A percentile compares a stretch with the other conserved stretches of the same genome.
Evolutionary conservation across 2,329 filamentous ascomycete genomes (phyloP).

Genomic region (Rutstroemia sp.): DNA sequence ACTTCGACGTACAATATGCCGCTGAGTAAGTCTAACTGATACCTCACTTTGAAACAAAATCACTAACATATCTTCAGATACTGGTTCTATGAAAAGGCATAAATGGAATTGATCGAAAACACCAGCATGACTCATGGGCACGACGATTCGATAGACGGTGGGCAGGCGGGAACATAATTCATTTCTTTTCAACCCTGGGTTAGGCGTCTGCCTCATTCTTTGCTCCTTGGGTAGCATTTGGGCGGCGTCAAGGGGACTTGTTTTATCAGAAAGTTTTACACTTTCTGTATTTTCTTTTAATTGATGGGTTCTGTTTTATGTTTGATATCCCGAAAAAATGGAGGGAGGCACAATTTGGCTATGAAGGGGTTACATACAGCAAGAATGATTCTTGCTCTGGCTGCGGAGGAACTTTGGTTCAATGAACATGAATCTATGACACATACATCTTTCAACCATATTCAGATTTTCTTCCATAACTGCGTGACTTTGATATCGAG

Average conservation of each 20-base stretch:
- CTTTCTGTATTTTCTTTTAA: neutral
- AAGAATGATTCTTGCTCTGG: neutral
- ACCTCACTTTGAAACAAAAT: neutral
- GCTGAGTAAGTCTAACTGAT: constrained; percentile 61
- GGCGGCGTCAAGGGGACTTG: neutral
- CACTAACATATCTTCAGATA: constrained; percentile 19
- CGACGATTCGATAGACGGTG: neutral
- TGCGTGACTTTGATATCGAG: too few species aligned
- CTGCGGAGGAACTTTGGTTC: neutral
- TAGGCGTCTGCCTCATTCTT: neutral
- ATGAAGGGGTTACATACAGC: neutral
- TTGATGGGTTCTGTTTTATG: neutral
- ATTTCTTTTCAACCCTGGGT: neutral
- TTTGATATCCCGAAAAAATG: neutral
- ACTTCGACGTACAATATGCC: constrained; percentile 72
- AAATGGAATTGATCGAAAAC: neutral
- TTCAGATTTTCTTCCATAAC: too few species aligned
- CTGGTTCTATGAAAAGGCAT: constrained; percentile 24
- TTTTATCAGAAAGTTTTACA: neutral
- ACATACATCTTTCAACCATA: too few species aligned
- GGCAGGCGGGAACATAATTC: neutral
- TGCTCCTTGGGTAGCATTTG: neutral
- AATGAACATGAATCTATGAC: neutral
- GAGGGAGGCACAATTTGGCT: neutral
- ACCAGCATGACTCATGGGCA: neutral